Evolutionary conservation across 2,329 filamentous ascomycete genomes (phyloP), one percentile per base, ranked within the genome.

Genomic region (Epichloe elymi): DNA sequence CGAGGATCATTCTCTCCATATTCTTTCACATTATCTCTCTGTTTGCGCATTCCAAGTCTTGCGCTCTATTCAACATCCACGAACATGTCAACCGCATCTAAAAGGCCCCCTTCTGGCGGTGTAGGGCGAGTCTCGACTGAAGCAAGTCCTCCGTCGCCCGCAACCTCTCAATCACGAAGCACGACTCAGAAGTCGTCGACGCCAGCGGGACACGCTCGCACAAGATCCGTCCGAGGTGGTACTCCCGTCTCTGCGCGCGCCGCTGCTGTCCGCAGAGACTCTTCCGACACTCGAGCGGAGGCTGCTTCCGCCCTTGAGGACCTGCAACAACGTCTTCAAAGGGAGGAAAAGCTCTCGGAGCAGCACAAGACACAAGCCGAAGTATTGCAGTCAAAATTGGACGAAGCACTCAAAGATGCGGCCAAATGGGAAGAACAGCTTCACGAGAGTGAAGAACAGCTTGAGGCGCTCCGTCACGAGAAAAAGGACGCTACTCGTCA

Each of bases 321-420:
- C 57, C 72, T 96, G 53, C 89, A 88, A 68, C 82, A 88, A 57
- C 82, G 88, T 52, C 74, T 96, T 48, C 79, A 86, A 60, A 87
- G 85, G 66, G 86, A 89, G 20, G 91, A 96, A 68, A 77, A 74
- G 47, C 74, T 79, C 39, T 85, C 85, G 0, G 87, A 93, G 59
- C 83, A 89, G 61, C 85, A 83, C 65, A 82, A 85, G 70, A 91
- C 90, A 67, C 88, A 96, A 70, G 73, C 83, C 50, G 86, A 93
- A 53, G 83, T 95, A 44, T 71, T 97, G 57, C 88, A 95, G 69
- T 78, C 85, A 57, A 82, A 87, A 59, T 76, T 97, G 7, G 89
- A 97, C 63, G 91, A 97, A 58, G 81, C 88, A 44, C 70, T 85
- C 52, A 79, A 80, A 58, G 89, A 96, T 65, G 90, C 95, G 61